Evolutionary conservation across 176 grass and related monocot genomes (phyloP).

Genomic region (Bothriochloa decipiens): DNA sequence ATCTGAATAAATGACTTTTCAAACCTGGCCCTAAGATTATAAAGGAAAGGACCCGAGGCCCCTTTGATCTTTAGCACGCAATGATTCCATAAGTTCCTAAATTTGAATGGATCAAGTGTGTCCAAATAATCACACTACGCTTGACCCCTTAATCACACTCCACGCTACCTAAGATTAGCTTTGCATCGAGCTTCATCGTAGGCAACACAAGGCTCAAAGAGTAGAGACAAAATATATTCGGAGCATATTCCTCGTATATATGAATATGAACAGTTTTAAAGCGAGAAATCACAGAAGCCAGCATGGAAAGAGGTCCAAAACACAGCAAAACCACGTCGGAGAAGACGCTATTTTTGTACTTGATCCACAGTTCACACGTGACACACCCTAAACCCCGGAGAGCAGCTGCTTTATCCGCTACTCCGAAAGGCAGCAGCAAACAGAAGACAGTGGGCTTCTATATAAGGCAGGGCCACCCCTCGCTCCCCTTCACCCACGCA

Average conservation of each 20-base stretch:
- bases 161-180: neutral
- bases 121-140: neutral
- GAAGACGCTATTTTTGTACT: too few species aligned
- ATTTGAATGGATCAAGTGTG: too few species aligned
- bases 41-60: neutral
- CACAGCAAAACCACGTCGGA: neutral
- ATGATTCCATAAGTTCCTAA: neutral
- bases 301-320: neutral
- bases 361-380: neutral
- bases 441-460: constrained; percentile 13
- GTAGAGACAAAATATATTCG: neutral
- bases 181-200: neutral
- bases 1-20: neutral
- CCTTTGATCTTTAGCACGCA: neutral
- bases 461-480: constrained; percentile 34
- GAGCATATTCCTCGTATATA: constrained; percentile 9
- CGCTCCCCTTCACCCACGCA: constrained; percentile 12
- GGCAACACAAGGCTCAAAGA: neutral
- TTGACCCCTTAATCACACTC: neutral
- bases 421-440: neutral
- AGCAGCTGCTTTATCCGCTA: neutral
- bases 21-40: neutral
- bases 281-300: neutral
- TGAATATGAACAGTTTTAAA: neutral
- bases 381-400: constrained; percentile 2